Evolutionary conservation across 495 filamentous ascomycete genomes (phyloP).

Genomic region (Cetradonia linearis): DNA sequence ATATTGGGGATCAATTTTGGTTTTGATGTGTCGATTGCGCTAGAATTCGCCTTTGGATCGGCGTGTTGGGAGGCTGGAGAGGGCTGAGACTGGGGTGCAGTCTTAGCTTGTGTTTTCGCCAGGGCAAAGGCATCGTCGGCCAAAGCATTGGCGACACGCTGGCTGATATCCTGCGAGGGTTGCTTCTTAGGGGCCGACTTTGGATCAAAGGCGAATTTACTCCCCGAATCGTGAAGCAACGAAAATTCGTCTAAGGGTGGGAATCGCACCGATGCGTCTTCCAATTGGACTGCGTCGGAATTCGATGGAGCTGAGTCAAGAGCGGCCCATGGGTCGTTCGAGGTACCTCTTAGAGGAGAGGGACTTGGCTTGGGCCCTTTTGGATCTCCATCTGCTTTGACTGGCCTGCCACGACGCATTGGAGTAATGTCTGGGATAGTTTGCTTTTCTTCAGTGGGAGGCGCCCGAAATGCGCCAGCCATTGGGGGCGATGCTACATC

Average conservation of each 20-base stretch:
- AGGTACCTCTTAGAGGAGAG: slow-evolving; percentile 59
- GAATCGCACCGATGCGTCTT: slow-evolving; percentile 78
- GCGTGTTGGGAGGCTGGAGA: slow-evolving; percentile 19
- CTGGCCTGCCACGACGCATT: slow-evolving; percentile 82
- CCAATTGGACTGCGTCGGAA: slow-evolving; percentile 37
- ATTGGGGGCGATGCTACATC: slow-evolving; percentile 47
- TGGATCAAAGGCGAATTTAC: slow-evolving; percentile 79
- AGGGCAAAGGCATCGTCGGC: slow-evolving; percentile 81
- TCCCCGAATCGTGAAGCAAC: slow-evolving; percentile 72
- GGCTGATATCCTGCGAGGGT: slow-evolving; percentile 49
- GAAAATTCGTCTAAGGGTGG: slow-evolving; percentile 91
- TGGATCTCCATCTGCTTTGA: slow-evolving; percentile 39
- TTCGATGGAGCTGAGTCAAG: slow-evolving; percentile 56
- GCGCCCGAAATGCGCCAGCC: slow-evolving; percentile 60
- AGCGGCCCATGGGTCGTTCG: slow-evolving; percentile 81
- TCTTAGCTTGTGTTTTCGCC: slow-evolving; percentile 31
- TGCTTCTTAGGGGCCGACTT: slow-evolving; percentile 38
- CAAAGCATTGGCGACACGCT: slow-evolving; percentile 68
- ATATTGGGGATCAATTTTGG: slow-evolving; percentile 23
- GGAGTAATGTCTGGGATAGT: slow-evolving; percentile 83
- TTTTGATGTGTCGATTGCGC: slow-evolving; percentile 6
- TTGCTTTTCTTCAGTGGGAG: slow-evolving; percentile 53
- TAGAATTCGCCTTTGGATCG: slow-evolving; percentile 2
- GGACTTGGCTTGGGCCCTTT: slow-evolving; percentile 52
- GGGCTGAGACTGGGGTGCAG: slow-evolving; percentile 25